Evolutionary conservation across 805 yeast species (phyloP).

Genomic region (Starmerella vitae): DNA sequence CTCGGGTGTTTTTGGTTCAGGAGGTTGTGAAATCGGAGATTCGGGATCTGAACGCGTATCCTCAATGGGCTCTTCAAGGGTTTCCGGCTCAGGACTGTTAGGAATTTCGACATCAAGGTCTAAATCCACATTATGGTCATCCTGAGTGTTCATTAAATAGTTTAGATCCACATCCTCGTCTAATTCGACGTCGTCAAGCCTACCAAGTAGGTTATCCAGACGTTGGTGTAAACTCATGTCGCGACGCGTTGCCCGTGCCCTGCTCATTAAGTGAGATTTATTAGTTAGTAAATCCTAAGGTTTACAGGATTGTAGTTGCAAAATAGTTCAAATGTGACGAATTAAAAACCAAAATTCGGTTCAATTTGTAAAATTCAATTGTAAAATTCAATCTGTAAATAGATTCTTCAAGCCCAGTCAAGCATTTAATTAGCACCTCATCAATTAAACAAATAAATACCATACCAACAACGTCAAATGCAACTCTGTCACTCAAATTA

Average conservation of each 20-base stretch:
- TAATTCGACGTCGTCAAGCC: constrained; percentile 6
- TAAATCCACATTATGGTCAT: neutral
- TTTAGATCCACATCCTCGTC: constrained; percentile 1
- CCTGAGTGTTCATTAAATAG: neutral
- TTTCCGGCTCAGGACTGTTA: neutral
- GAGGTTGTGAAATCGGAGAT: neutral
- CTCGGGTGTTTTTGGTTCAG: neutral
- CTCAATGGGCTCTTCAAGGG: neutral
- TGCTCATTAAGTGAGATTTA: too few species aligned
- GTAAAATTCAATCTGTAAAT: too few species aligned
- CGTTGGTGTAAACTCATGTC: constrained; percentile 11
- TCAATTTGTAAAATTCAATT: too few species aligned
- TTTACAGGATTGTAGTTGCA: too few species aligned
- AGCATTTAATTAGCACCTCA: too few species aligned
- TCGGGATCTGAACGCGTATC: neutral
- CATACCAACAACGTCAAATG: too few species aligned
- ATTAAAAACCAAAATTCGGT: too few species aligned
- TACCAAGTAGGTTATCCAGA: constrained; percentile 14
- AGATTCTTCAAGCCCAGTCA: too few species aligned
- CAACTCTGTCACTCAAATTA: too few species aligned
- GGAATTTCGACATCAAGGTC: neutral
- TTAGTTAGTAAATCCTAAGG: too few species aligned
- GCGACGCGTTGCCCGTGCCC: neutral
- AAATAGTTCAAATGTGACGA: too few species aligned
- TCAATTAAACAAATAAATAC: too few species aligned